Percentiles rank a stretch among this genome's conserved stretches.
These are phyloP conservation scores for Chlorencoelia australis DNA, from an alignment of 2,329 filamentous ascomycete genomes.

Conservation along the genomic window DNA sequence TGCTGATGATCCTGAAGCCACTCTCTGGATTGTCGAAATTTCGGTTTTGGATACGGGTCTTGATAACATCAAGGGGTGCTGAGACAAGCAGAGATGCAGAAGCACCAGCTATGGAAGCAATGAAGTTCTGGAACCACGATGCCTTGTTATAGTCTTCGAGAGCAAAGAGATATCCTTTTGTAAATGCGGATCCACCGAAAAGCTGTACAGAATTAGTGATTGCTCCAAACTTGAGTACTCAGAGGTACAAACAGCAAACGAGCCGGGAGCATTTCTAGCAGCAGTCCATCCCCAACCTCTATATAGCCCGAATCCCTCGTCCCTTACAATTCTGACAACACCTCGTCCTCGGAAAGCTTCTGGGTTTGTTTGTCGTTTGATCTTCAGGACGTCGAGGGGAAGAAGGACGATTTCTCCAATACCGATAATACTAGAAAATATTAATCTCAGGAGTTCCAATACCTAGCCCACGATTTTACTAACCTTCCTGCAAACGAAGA, in stretches of 20 bases:
- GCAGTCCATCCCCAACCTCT: constrained; percentile 97
- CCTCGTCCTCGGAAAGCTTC: constrained; percentile 94
- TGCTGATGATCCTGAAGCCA: constrained; percentile 81
- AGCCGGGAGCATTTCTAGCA: constrained; percentile 90
- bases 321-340: constrained; percentile 76
- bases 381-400: constrained; percentile 94
- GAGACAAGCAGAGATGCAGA: constrained; percentile 92
- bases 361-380: constrained; percentile 98
- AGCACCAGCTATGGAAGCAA: constrained; percentile 90
- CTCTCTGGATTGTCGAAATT: constrained; percentile 98
- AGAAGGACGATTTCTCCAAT: constrained; percentile 95
- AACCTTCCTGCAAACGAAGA: constrained; percentile 90
- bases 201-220: constrained; percentile 44
- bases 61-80: constrained; percentile 94
- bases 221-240: constrained; percentile 12
- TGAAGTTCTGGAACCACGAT: constrained; percentile 90
- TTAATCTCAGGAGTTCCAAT: too few species aligned
- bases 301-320: constrained; percentile 94
- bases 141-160: constrained; percentile 94
- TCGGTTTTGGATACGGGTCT: constrained; percentile 95
- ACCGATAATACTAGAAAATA: constrained; percentile 62
- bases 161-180: constrained; percentile 90
- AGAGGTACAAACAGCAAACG: constrained; percentile 69
- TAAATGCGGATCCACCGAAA: constrained; percentile 93
- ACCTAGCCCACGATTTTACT: constrained; percentile 15